Base-by-base conservation (phyloP, 805 yeast species). In the Cyberlindnera meyerae region DNA sequence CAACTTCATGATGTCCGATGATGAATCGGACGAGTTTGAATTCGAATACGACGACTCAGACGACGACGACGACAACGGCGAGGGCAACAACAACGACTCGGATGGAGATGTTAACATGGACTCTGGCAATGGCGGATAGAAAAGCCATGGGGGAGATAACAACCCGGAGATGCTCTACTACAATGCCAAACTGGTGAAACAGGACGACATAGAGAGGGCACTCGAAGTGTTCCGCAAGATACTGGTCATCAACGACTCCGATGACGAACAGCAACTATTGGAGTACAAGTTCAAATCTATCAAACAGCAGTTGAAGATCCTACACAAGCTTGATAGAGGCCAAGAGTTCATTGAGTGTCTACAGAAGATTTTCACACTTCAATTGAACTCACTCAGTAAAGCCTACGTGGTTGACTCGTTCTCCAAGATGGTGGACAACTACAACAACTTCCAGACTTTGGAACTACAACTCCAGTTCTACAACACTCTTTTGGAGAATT, bases 371-470 rank as follows among this genome's bases (percentile, higher is more conserved):
- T 47, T 34, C 18, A 35, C 12, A 20, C 34, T 39, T 7, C 41
- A 29, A 14, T 36, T 18, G 48, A 35, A 11, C 43, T 47, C 18
- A 52, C 49, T 33, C 42, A 39, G 39, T 15, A 47, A 34, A 52
- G 29, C 59, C 57, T 34, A 44, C 47, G 37, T 57, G 58, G 44
- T 62, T 48, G 52, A 62, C 47, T 28, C 61, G 49, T 34, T 71
- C 59, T 46, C 64, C 58, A 26, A 70, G 61, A 44, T 73, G 59
- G 18, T 68, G 64, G 30, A 49, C 60, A 24, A 58, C 49, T 47
- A 67, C 32, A 22, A 33, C 11, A 34, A 43, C 13, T 44, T 49
- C 1, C 37, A 47, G 3, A 32, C 43, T 0, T 29, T 30, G 9
- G 29, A 27, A 8, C 36, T 32, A 1, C 37, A 58, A 57, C 42